Evolutionary conservation across 306 rosid genomes (phyloP).

Genomic region (Cucurbita moschata): DNA sequence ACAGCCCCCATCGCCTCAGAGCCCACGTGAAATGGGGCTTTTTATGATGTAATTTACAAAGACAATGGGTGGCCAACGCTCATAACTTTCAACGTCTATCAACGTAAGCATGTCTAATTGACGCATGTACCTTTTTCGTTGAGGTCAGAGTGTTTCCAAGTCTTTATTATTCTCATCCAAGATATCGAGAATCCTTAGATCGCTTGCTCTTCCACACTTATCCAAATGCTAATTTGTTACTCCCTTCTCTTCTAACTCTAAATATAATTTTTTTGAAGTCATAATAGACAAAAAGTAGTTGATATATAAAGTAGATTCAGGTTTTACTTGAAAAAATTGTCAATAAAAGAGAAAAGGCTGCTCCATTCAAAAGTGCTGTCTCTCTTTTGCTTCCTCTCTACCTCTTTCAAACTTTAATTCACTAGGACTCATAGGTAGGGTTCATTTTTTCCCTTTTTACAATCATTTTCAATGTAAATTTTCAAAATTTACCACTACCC

Average conservation of each 20-base stretch:
- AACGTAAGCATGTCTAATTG: background rate
- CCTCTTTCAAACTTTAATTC: background rate
- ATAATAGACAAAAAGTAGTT: background rate
- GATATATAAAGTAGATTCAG: background rate
- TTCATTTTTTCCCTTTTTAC: background rate
- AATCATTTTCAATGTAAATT: background rate
- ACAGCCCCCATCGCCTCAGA: background rate
- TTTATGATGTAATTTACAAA: background rate
- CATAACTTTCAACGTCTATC: background rate
- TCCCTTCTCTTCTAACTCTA: background rate
- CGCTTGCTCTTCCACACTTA: background rate
- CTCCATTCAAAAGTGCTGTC: background rate
- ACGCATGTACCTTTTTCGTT: too few species aligned
- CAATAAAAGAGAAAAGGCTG: background rate
- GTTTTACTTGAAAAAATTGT: background rate
- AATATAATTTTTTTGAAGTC: too few species aligned
- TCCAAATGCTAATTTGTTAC: background rate
- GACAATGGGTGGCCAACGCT: background rate
- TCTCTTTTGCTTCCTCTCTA: background rate
- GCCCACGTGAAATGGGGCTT: conserved; percentile 12
- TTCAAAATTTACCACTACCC: background rate
- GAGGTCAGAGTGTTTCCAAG: background rate
- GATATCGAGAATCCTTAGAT: too few species aligned
- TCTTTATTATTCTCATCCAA: too few species aligned
- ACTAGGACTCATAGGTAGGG: background rate